Conservation (phyloP, 495 filamentous ascomycete genomes). For the Aspergillus cavernicola region DNA sequence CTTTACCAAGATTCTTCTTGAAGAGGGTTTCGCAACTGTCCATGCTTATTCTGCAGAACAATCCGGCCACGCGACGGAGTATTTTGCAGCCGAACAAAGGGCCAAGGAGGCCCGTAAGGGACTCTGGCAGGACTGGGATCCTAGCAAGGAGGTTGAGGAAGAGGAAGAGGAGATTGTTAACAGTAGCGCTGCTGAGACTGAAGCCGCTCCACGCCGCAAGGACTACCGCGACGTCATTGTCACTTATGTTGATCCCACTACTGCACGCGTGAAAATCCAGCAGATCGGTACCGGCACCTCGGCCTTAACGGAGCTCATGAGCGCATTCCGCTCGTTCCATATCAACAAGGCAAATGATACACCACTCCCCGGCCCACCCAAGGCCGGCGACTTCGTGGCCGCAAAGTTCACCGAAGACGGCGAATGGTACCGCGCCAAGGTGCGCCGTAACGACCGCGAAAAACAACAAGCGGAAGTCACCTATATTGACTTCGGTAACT, state of each 20-base stretch:
- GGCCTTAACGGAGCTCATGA: slow-evolving; percentile 81
- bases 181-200: slow-evolving; percentile 45
- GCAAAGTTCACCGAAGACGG: slow-evolving; percentile 83
- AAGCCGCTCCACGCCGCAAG: slow-evolving; percentile 54
- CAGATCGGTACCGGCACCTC: slow-evolving; percentile 77
- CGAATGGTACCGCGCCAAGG: slow-evolving; percentile 89
- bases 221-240: slow-evolving; percentile 93
- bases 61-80: slow-evolving; percentile 81
- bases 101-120: slow-evolving; percentile 86
- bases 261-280: slow-evolving; percentile 79
- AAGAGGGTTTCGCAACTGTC: slow-evolving; percentile 89
- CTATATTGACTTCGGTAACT: slow-evolving; percentile 97
- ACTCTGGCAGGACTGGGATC: slow-evolving; percentile 92
- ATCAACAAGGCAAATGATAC: slow-evolving; percentile 67
- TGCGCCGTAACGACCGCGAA: slow-evolving; percentile 88
- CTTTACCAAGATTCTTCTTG: slow-evolving; percentile 88
- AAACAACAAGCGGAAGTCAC: slow-evolving; percentile 83
- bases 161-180: slow-evolving; percentile 42
- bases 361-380: slow-evolving; percentile 70
- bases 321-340: slow-evolving; percentile 83
- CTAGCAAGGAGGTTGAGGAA: slow-evolving; percentile 66
- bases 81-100: slow-evolving; percentile 78
- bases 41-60: slow-evolving; percentile 95
- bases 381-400: slow-evolving; percentile 85
- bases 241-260: slow-evolving; percentile 75